Evolutionary conservation across 495 filamentous ascomycete genomes (phyloP).

Genomic region (Aspergillus coremiiformis): DNA sequence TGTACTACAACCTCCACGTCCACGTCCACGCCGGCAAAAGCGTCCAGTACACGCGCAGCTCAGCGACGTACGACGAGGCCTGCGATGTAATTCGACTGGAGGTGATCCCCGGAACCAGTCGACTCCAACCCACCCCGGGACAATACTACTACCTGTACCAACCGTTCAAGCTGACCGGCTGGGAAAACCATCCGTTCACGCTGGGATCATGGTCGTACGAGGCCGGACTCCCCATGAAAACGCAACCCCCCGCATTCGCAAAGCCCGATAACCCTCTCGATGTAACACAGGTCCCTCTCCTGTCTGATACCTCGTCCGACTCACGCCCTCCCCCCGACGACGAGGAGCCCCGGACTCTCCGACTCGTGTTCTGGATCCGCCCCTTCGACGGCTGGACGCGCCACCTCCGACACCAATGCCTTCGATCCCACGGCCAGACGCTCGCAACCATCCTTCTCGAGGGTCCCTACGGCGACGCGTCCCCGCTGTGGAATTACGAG

Average conservation of each 20-base stretch:
- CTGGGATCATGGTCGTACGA: constrained; percentile 39
- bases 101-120: constrained; percentile 26
- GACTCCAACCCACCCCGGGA: constrained; percentile 36
- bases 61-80: constrained; percentile 38
- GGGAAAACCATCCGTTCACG: constrained; percentile 58
- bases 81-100: constrained; percentile 46
- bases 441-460: constrained; percentile 41
- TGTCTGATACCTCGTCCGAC: constrained; percentile 14
- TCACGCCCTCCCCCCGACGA: neutral
- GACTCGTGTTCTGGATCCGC: constrained; percentile 39
- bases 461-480: constrained; percentile 50
- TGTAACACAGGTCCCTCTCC: constrained; percentile 27
- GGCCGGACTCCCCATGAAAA: neutral
- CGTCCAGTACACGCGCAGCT: constrained; percentile 23
- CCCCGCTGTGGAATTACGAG: constrained; percentile 42
- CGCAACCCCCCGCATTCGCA: neutral
- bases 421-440: constrained; percentile 12
- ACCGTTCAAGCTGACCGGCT: constrained; percentile 40
- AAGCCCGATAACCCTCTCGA: constrained; percentile 12
- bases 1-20: constrained; percentile 42
- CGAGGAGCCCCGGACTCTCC: neutral
- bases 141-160: constrained; percentile 54
- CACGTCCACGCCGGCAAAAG: constrained; percentile 8
- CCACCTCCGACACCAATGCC: constrained; percentile 34
- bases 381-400: constrained; percentile 45